Percentiles rank a stretch among this genome's conserved stretches.
Conservation (phyloP, 2,329 filamentous ascomycete genomes). For the Paraphoma chrysanthemicola region DNA sequence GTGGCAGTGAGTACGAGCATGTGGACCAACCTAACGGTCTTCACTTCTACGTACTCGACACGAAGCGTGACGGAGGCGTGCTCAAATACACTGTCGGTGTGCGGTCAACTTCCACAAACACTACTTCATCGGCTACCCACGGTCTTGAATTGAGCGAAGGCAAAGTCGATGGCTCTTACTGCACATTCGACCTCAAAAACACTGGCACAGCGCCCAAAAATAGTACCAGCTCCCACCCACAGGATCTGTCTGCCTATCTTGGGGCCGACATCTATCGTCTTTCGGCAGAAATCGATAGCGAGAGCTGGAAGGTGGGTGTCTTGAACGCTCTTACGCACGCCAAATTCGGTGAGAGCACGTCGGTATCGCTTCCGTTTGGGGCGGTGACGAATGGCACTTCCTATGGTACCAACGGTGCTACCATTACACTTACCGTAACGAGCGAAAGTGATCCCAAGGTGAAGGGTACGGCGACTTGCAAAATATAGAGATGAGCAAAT, state of each 20-base stretch:
- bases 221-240: conserved; percentile 29
- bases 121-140: conserved; percentile 39
- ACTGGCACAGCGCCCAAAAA: conserved; percentile 44
- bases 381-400: conserved; percentile 27
- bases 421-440: conserved; percentile 14
- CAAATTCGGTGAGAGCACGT: conserved; percentile 50
- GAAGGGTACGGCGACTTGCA: conserved; percentile 9
- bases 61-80: conserved; percentile 53
- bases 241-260: conserved; percentile 51
- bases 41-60: conserved; percentile 59
- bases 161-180: conserved; percentile 50
- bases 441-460: conserved; percentile 13
- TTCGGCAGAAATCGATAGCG: conserved; percentile 52
- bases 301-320: conserved; percentile 57
- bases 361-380: conserved; percentile 54
- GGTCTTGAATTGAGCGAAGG: conserved; percentile 51
- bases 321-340: conserved; percentile 50
- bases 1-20: conserved; percentile 59
- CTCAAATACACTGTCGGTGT: conserved; percentile 59
- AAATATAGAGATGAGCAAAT: background rate
- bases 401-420: conserved; percentile 28
- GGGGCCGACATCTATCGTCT: conserved; percentile 58
- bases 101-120: conserved; percentile 49
- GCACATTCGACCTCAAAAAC: conserved; percentile 58
- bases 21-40: conserved; percentile 57